phyloP scores from a whole-genome alignment of 1,139 yeast species.

The Candida sp. region DNA sequence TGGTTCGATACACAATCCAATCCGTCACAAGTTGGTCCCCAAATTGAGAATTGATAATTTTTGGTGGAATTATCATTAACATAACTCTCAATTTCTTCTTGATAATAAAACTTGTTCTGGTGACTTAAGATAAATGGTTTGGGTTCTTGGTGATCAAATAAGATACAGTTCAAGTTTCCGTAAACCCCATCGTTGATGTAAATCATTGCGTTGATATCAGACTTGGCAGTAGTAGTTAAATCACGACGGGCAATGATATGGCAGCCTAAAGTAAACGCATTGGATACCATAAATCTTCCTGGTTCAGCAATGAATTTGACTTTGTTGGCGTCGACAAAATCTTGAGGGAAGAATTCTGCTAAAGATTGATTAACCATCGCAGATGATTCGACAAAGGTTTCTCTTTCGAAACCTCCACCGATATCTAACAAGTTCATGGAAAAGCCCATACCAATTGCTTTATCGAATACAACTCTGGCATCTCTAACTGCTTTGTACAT shows the following conservation, averaged over 20 bases:
- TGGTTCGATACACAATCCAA: constrained; percentile 73
- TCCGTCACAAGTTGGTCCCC: constrained; percentile 99
- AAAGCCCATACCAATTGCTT: constrained; percentile 47
- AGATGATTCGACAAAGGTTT: constrained; percentile 63
- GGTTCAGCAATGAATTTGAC: constrained; percentile 85
- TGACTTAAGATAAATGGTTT: constrained; percentile 62
- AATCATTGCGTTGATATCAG: constrained; percentile 39
- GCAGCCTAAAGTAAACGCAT: constrained; percentile 82
- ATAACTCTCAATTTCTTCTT: constrained; percentile 17
- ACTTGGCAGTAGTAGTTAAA: constrained; percentile 13
- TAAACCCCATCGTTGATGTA: constrained; percentile 95
- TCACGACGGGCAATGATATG: constrained; percentile 82
- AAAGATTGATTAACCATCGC: constrained; percentile 55
- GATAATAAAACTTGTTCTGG: constrained; percentile 45
- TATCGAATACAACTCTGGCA: constrained; percentile 67
- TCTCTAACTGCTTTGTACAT: constrained; percentile 72
- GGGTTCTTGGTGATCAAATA: constrained; percentile 90
- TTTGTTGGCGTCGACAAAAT: constrained; percentile 21
- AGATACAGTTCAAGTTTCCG: constrained; percentile 90
- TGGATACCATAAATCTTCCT: constrained; percentile 85
- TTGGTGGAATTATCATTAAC: constrained; percentile 10
- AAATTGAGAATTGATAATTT: constrained; percentile 57
- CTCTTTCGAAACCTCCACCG: constrained; percentile 90
- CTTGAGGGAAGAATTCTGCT: constrained; percentile 53
- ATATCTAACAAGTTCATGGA: constrained; percentile 65